phyloP scores from a whole-genome alignment of 257 asterid genomes.

The Capsicum pubescens region DNA sequence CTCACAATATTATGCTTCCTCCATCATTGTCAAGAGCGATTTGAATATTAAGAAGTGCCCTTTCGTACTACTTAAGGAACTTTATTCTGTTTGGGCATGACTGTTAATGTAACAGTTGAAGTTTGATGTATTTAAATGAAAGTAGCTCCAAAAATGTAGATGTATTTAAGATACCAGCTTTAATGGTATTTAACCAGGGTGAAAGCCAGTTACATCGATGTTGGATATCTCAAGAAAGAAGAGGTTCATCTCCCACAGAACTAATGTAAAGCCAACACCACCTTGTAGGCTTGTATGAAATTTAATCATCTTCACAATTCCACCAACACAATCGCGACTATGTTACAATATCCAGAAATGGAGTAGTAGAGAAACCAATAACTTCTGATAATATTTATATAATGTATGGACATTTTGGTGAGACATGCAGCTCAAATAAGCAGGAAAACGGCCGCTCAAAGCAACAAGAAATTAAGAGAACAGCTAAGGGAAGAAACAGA shows the following conservation, averaged over 20 bases:
- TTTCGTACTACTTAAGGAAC: background rate
- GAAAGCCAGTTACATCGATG: background rate
- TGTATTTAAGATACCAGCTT: background rate
- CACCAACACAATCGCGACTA: background rate
- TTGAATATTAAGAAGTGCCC: background rate
- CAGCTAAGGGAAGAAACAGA: background rate
- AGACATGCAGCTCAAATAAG: background rate
- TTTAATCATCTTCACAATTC: background rate
- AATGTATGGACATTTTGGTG: background rate
- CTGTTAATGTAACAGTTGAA: background rate
- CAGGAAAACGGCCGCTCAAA: background rate
- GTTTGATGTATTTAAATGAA: background rate
- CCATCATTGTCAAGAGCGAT: background rate
- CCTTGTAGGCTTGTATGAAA: constrained; percentile 26
- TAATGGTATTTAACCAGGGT: background rate
- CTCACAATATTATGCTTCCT: background rate
- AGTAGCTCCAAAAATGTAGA: background rate
- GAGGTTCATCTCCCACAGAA: background rate
- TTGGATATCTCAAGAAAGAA: background rate
- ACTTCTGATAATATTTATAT: background rate
- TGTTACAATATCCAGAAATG: background rate
- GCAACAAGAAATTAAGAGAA: constrained; percentile 8
- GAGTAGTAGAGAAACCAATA: background rate
- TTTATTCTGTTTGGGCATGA: background rate
- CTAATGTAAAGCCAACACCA: background rate